These are phyloP conservation scores for Xylaria curta DNA, from an alignment of 495 filamentous ascomycete genomes.

Conservation along the genomic window DNA sequence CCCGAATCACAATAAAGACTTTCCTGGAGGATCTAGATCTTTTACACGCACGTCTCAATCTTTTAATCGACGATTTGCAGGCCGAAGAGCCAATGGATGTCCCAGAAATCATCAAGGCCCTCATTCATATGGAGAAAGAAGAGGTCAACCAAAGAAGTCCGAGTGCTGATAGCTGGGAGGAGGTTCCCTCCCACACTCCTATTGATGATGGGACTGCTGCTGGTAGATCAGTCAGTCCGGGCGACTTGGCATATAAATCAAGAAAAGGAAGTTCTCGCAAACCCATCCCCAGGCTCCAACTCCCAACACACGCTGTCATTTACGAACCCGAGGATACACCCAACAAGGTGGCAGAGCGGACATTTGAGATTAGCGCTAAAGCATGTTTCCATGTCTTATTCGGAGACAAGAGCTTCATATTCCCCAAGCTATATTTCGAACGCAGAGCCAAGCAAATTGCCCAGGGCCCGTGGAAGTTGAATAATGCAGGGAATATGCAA, in stretches of 20 bases:
- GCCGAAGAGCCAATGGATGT: conserved; percentile 65
- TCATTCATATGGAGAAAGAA: conserved; percentile 67
- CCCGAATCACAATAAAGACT: conserved; percentile 82
- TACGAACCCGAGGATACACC: conserved; percentile 86
- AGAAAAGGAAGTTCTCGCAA: conserved; percentile 58
- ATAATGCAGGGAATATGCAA: conserved; percentile 70
- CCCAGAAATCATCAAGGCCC: conserved; percentile 52
- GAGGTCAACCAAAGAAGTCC: conserved; percentile 64
- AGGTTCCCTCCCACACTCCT: conserved; percentile 70
- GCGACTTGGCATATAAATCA: conserved; percentile 66
- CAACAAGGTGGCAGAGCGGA: conserved; percentile 69
- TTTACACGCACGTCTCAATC: conserved; percentile 82
- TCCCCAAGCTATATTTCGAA: conserved; percentile 89
- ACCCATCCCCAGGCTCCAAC: conserved; percentile 75
- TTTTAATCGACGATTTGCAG: conserved; percentile 77
- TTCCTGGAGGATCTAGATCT: conserved; percentile 88
- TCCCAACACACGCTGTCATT: conserved; percentile 80
- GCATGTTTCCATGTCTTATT: conserved; percentile 95
- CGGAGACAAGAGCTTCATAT: conserved; percentile 92
- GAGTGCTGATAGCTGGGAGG: conserved; percentile 93
- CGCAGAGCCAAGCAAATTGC: conserved; percentile 77
- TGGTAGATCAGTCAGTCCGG: conserved; percentile 50
- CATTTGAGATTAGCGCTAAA: conserved; percentile 88
- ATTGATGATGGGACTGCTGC: conserved; percentile 60
- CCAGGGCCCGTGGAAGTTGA: conserved; percentile 83